Evolutionary conservation across 805 yeast species (phyloP).

Genomic region (Torulaspora quercuum): DNA sequence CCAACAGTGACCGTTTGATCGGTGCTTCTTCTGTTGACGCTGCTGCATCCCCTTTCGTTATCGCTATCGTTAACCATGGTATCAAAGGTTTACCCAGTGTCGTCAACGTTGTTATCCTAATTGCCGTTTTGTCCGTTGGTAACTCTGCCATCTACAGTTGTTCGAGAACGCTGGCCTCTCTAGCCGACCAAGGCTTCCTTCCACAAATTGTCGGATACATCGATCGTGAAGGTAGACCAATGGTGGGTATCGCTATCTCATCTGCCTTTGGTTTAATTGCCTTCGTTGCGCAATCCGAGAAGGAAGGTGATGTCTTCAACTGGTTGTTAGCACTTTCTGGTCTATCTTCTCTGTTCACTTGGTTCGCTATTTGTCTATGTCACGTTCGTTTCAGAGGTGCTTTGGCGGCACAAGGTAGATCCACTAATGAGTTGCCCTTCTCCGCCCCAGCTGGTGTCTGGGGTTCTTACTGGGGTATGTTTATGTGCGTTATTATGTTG

Average conservation of each 20-base stretch:
- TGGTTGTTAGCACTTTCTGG: constrained; percentile 69
- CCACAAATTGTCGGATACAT: constrained; percentile 58
- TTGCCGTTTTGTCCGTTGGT: constrained; percentile 68
- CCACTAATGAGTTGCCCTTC: constrained; percentile 64
- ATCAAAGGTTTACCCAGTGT: constrained; percentile 61
- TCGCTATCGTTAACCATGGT: constrained; percentile 64
- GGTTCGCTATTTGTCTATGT: constrained; percentile 57
- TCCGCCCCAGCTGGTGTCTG: constrained; percentile 61
- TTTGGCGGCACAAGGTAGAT: constrained; percentile 60
- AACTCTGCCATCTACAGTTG: constrained; percentile 69
- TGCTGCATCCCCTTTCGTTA: constrained; percentile 73
- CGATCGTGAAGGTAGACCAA: constrained; percentile 66
- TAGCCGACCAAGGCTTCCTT: constrained; percentile 61
- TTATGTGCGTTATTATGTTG: constrained; percentile 56
- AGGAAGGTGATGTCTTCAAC: constrained; percentile 53
- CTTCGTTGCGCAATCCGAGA: constrained; percentile 52
- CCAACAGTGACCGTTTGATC: constrained; percentile 42
- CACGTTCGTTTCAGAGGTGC: constrained; percentile 66
- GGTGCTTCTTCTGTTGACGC: constrained; percentile 54
- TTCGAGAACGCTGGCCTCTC: constrained; percentile 61
- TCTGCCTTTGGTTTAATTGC: constrained; percentile 55
- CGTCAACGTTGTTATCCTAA: constrained; percentile 63
- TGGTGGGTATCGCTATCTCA: constrained; percentile 51
- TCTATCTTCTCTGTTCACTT: constrained; percentile 56
- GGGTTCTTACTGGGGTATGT: constrained; percentile 63